phyloP scores from a whole-genome alignment of 345 rosid species.

The Abelmoschus esculentus region DNA sequence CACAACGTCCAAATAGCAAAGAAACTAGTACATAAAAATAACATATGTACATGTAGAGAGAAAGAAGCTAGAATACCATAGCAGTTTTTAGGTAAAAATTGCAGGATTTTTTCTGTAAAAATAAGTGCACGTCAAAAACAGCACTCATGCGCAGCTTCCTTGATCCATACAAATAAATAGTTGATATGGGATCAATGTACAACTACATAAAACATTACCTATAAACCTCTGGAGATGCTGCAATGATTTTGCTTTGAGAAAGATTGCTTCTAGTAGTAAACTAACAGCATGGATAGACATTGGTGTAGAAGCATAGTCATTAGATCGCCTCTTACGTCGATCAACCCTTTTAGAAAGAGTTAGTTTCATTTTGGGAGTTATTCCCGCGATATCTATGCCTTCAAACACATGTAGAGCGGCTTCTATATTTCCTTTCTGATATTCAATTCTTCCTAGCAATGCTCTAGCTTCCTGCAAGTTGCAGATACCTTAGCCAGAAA shows the following conservation, averaged over 20 bases:
- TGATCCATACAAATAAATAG: neutral
- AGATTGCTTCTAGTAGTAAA: slow-evolving; percentile 71
- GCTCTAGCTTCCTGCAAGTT: slow-evolving; percentile 75
- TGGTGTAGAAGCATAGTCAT: slow-evolving; percentile 32
- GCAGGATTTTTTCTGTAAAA: neutral
- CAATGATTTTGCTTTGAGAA: slow-evolving; percentile 71
- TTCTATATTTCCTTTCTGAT: slow-evolving; percentile 75
- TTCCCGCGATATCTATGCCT: slow-evolving; percentile 68
- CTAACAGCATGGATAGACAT: slow-evolving; percentile 74
- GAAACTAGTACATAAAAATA: neutral
- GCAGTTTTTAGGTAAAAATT: neutral
- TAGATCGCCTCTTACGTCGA: slow-evolving; percentile 39
- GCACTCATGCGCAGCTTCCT: neutral
- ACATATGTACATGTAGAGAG: neutral
- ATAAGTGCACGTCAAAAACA: neutral
- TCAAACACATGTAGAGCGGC: slow-evolving; percentile 80
- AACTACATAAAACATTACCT: slow-evolving; percentile 32
- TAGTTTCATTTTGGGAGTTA: slow-evolving; percentile 53
- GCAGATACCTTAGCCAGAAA: slow-evolving; percentile 10
- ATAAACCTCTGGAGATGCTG: slow-evolving; percentile 57
- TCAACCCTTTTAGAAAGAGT: slow-evolving; percentile 46
- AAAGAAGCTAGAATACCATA: slow-evolving; percentile 2
- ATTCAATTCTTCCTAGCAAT: slow-evolving; percentile 73
- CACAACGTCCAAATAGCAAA: neutral
- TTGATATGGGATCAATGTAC: neutral